Evolutionary conservation across 208 protist species (phyloP).

Genomic region (Leishmania major): DNA sequence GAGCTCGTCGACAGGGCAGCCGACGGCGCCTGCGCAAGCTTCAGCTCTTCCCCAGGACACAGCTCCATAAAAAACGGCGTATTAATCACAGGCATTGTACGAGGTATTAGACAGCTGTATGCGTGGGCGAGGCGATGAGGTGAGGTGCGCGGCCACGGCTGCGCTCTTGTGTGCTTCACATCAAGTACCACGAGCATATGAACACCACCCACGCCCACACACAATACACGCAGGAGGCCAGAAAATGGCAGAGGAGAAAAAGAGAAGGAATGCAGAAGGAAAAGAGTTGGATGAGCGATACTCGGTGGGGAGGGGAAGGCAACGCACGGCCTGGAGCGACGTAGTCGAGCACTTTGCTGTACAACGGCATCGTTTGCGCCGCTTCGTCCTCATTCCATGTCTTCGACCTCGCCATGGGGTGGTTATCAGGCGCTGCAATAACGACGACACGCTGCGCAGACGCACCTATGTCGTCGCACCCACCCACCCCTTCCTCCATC

Average conservation of each 20-base stretch:
- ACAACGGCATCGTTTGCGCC: neutral
- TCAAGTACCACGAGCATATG: neutral
- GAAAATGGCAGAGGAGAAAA: neutral
- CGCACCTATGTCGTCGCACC: neutral
- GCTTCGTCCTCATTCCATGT: neutral
- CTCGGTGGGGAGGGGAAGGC: neutral
- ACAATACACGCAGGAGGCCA: neutral
- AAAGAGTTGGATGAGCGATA: neutral
- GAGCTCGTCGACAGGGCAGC: neutral
- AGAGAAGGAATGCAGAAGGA: neutral
- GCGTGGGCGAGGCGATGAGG: neutral
- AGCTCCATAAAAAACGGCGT: constrained; percentile 59
- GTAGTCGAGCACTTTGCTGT: neutral
- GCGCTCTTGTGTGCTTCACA: neutral
- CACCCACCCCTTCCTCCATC: neutral
- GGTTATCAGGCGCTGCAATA: neutral
- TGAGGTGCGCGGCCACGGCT: neutral
- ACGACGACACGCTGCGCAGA: neutral
- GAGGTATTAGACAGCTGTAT: neutral
- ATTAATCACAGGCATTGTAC: constrained; percentile 44
- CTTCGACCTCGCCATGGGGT: neutral
- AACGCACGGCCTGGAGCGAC: neutral
- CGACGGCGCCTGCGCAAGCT: constrained; percentile 16
- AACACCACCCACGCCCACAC: neutral
- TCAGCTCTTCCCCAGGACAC: constrained; percentile 42